These are phyloP conservation scores for Ganoderma boninense DNA, from an alignment of 1,284 basidiomycete genomes.

Conservation along the genomic window DNA sequence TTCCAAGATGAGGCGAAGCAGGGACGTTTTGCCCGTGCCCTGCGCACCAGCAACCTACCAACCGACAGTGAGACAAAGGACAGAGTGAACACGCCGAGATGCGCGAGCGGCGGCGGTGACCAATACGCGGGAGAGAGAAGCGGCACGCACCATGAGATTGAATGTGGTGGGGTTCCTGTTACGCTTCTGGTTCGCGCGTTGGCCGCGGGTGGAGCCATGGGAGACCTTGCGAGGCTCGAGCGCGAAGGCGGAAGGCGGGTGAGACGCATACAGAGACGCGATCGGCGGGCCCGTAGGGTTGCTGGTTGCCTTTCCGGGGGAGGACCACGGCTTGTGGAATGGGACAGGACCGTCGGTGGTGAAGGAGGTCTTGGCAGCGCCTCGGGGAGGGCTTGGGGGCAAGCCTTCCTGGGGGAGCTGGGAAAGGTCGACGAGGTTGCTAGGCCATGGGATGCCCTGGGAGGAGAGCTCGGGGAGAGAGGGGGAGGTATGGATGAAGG, in stretches of 20 bases:
- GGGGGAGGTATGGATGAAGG: constrained; percentile 66
- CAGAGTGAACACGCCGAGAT: not conserved
- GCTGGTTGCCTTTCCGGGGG: constrained; percentile 49
- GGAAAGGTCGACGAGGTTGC: constrained; percentile 75
- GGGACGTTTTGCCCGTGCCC: constrained; percentile 81
- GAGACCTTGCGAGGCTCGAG: constrained; percentile 60
- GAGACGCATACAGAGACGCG: constrained; percentile 73
- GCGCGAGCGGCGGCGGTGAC: not conserved
- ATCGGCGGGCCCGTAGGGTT: constrained; percentile 53
- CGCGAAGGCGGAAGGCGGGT: constrained; percentile 66
- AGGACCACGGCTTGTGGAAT: constrained; percentile 82
- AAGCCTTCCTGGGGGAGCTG: constrained; percentile 58
- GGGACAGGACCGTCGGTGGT: constrained; percentile 62
- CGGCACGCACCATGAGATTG: constrained; percentile 76
- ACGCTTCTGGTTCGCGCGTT: constrained; percentile 59
- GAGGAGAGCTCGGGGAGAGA: constrained; percentile 78
- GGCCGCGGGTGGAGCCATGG: constrained; percentile 39
- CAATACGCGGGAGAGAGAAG: constrained; percentile 5
- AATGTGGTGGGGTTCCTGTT: constrained; percentile 78
- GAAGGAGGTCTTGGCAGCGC: constrained; percentile 73
- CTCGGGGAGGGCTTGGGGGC: constrained; percentile 49
- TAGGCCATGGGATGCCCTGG: constrained; percentile 82
- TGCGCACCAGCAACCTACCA: constrained; percentile 79
- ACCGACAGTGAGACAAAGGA: not conserved
- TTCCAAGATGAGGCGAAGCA: constrained; percentile 73